These are phyloP conservation scores for Forsythia suspensa DNA, from an alignment of 257 asterid genomes.

Conservation along the genomic window DNA sequence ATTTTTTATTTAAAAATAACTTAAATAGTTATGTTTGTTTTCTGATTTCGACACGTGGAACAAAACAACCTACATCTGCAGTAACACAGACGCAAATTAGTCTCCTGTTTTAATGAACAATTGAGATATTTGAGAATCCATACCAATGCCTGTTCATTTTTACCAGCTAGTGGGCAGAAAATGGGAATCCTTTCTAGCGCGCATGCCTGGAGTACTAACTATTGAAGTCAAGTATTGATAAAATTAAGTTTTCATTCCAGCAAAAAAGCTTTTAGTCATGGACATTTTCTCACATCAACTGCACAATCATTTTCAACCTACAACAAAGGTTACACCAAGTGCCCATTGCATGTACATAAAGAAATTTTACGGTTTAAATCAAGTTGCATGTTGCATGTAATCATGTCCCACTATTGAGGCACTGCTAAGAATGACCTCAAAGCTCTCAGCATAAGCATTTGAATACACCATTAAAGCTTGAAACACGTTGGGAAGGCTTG, in stretches of 20 bases:
- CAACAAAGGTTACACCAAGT: neutral
- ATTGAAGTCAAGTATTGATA: neutral
- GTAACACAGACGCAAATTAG: too few species aligned
- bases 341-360: neutral
- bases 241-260: neutral
- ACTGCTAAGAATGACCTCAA: constrained; percentile 42
- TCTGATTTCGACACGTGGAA: too few species aligned
- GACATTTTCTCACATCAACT: neutral
- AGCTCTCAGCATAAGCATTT: constrained; percentile 47
- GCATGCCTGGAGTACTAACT: neutral
- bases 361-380: neutral
- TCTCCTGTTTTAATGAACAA: too few species aligned
- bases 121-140: too few species aligned
- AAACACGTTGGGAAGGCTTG: constrained; percentile 72
- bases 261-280: neutral
- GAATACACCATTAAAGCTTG: constrained; percentile 53
- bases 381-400: constrained; percentile 26
- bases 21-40: too few species aligned
- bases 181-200: neutral
- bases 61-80: too few species aligned
- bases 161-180: neutral
- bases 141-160: neutral
- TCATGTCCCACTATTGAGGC: constrained; percentile 31
- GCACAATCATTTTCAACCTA: neutral
- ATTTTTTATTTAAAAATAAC: too few species aligned